Evolutionary conservation across 192 early-diverging fungal genomes (phyloP).

Genomic region (Linnemannia schmuckeri): DNA sequence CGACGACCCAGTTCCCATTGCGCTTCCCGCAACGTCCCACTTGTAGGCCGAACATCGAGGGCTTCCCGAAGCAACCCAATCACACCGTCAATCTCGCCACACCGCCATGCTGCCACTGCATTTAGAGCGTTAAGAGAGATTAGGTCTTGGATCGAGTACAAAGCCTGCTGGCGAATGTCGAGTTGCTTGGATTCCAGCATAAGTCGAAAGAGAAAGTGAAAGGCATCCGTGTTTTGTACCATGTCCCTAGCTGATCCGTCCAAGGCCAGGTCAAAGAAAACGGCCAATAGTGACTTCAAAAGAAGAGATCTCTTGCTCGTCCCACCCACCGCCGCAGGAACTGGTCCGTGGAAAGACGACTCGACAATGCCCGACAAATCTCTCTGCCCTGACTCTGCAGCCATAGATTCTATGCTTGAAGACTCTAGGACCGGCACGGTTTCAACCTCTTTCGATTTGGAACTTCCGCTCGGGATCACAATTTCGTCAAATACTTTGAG

Average conservation of each 20-base stretch:
- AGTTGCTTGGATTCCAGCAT: conserved; percentile 50
- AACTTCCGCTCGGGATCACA: conserved; percentile 18
- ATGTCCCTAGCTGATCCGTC: conserved; percentile 51
- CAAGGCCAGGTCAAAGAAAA: conserved; percentile 46
- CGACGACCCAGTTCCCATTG: conserved; percentile 35
- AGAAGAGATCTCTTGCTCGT: conserved; percentile 35
- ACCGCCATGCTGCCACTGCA: conserved; percentile 55
- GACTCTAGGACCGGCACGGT: not conserved
- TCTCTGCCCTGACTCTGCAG: not conserved
- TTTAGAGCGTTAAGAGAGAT: conserved; percentile 51
- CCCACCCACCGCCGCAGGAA: not conserved
- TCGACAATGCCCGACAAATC: not conserved
- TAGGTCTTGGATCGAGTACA: conserved; percentile 57
- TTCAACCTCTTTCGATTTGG: conserved; percentile 6
- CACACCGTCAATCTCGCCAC: conserved; percentile 44
- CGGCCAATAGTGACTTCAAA: conserved; percentile 32
- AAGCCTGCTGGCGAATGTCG: conserved; percentile 54
- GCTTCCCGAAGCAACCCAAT: conserved; percentile 30
- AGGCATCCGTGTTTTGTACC: conserved; percentile 51
- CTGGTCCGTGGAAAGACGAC: not conserved
- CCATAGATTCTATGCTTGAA: not conserved
- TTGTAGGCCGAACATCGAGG: conserved; percentile 4
- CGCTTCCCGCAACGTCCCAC: conserved; percentile 15
- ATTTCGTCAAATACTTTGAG: conserved; percentile 55
- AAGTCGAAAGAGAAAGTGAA: conserved; percentile 49